Evolutionary conservation across 108 stramenopile species (phyloP).

Genomic region (Parietichytrium sp.): DNA sequence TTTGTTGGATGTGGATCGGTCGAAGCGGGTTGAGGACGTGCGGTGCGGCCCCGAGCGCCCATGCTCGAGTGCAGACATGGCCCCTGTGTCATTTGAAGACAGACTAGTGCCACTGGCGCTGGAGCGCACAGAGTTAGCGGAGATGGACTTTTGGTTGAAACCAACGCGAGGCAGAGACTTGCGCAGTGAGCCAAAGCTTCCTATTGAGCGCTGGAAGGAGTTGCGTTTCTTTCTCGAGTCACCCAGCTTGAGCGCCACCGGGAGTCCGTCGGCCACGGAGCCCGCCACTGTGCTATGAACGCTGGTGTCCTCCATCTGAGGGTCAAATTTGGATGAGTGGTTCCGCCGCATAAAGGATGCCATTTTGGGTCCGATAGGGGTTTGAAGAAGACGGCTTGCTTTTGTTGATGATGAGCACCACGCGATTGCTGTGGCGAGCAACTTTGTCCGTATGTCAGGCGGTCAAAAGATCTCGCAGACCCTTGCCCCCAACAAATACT

Average conservation of each 20-base stretch:
- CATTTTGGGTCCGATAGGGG: too few relatives aligned
- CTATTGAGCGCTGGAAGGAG: too few relatives aligned
- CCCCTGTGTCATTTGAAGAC: too few relatives aligned
- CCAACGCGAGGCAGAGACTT: not conserved
- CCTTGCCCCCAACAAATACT: too few relatives aligned
- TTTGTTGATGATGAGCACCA: too few relatives aligned
- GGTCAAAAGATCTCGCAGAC: too few relatives aligned
- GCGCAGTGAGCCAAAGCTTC: not conserved
- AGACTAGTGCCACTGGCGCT: not conserved
- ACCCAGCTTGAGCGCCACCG: not conserved
- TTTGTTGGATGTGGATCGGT: not conserved
- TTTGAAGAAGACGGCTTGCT: too few relatives aligned
- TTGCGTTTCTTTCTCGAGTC: slow-evolving; percentile 11
- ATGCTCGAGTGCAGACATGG: not conserved
- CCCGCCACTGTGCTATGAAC: slow-evolving; percentile 2
- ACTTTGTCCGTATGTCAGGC: too few relatives aligned
- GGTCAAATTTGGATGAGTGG: too few relatives aligned
- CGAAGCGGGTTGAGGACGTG: not conserved
- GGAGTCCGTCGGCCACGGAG: too few relatives aligned
- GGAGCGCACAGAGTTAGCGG: not conserved
- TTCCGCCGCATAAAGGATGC: too few relatives aligned
- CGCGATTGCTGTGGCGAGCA: too few relatives aligned
- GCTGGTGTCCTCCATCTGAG: slow-evolving; percentile 8
- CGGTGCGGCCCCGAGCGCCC: slow-evolving; percentile 28
- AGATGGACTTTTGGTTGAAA: not conserved